These are phyloP conservation scores for Medicago arabica DNA, from an alignment of 306 rosid species.

Conservation along the genomic window DNA sequence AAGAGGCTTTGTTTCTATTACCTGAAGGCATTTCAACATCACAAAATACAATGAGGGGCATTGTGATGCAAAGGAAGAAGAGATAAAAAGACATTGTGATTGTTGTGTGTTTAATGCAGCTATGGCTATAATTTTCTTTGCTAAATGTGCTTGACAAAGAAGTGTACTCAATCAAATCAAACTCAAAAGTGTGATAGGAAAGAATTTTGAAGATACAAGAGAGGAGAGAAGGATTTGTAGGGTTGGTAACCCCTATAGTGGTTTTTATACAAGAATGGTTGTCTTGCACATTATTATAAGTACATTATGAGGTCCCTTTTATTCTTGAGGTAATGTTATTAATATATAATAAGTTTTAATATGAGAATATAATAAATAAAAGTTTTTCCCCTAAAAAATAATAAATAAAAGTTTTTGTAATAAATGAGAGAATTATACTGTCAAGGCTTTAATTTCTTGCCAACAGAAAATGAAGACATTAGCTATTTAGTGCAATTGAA, in stretches of 20 bases:
- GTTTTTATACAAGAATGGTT: constrained; percentile 17
- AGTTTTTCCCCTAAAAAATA: too few species aligned
- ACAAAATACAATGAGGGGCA: constrained; percentile 42
- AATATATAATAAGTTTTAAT: neutral
- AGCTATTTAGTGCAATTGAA: constrained; percentile 34
- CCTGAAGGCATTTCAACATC: constrained; percentile 53
- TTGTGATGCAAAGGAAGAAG: constrained; percentile 45
- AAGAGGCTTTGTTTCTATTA: constrained; percentile 17
- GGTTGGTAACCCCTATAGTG: constrained; percentile 43
- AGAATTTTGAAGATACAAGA: constrained; percentile 4
- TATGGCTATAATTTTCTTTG: constrained; percentile 21
- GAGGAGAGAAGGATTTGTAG: constrained; percentile 32
- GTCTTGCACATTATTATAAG: constrained; percentile 10
- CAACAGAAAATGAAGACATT: constrained; percentile 31
- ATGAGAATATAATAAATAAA: too few species aligned
- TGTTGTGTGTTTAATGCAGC: constrained; percentile 37
- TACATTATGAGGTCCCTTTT: neutral
- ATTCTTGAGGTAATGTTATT: constrained; percentile 4
- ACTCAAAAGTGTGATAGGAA: constrained; percentile 9
- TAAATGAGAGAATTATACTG: neutral
- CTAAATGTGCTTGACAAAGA: constrained; percentile 22
- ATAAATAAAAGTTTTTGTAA: neutral
- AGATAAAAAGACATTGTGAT: constrained; percentile 50
- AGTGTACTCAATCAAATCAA: neutral
- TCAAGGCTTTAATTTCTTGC: constrained; percentile 4